Conservation (phyloP, 2,329 filamentous ascomycete species). For the Clonostachys rosea region DNA sequence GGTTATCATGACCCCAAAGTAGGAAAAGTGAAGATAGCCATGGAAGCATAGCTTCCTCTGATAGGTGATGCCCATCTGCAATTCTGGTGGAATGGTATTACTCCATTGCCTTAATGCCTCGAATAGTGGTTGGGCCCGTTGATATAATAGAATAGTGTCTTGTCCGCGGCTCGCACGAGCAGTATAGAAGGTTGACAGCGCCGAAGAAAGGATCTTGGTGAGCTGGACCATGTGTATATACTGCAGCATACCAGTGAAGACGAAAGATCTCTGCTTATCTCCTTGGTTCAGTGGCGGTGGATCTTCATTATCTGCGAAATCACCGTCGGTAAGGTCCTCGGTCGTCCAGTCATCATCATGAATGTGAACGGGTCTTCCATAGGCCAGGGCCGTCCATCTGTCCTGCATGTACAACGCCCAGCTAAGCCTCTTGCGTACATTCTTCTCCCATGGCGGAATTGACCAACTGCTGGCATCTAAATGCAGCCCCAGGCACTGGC, state of each 20-base stretch:
- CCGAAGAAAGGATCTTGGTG: conserved; percentile 37
- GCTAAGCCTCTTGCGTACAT: conserved; percentile 44
- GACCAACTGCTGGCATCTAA: conserved; percentile 48
- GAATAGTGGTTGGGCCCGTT: conserved; percentile 41
- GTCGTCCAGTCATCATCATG: conserved; percentile 46
- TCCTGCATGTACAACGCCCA: conserved; percentile 57
- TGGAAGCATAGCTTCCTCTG: conserved; percentile 32
- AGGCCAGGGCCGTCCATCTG: conserved; percentile 37
- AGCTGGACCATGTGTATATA: conserved; percentile 42
- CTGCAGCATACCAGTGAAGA: conserved; percentile 28
- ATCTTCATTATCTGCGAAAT: conserved; percentile 7
- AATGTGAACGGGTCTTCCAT: conserved; percentile 40
- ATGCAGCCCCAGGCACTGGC: conserved; percentile 43
- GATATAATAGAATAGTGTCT: conserved; percentile 27
- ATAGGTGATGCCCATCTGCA: conserved; percentile 35
- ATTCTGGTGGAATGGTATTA: conserved; percentile 27
- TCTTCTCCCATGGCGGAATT: conserved; percentile 48
- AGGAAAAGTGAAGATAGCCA: conserved; percentile 37
- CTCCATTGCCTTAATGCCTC: conserved; percentile 43
- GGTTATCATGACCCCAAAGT: conserved; percentile 39
- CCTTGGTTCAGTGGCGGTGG: not conserved
- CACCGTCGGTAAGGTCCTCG: conserved; percentile 7
- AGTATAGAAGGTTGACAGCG: conserved; percentile 39
- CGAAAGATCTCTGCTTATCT: conserved; percentile 20
- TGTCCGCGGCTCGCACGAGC: conserved; percentile 17